Evolutionary conservation across 164 flowering plant genomes (phyloP), one percentile per base, ranked within the genome.

Genomic region (Houttuynia cordata): DNA sequence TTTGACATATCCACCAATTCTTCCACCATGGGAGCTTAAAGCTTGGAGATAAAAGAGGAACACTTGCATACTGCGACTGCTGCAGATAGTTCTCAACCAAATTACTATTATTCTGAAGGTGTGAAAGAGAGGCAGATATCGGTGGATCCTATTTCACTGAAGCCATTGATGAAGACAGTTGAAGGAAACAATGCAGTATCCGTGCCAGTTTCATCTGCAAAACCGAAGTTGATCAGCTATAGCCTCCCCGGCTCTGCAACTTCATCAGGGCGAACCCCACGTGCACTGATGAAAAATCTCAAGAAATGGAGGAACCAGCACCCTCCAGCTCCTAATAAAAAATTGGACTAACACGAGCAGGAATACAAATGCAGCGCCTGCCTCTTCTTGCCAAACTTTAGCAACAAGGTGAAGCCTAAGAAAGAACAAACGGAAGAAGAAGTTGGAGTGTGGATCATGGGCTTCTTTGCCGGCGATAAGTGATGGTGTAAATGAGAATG

Each of bases 361-460:
- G 75, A 73, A 1, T 81, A 83, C 72, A 79, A 71, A 69, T 86
- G 92, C 34, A 73, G 88, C 0, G 80, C 86, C 0, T 83, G 92
- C 75, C 56, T 86, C 73, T 82, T 74, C 77, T 62, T 82, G 17
- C 88, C 87, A 3, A 79, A 78, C 8, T 80, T 83, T 57, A 24
- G 56, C 5, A 75, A 79, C 14, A 82, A 73, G 66, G 83, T 68
- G 21, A 74, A 68, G 61, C 41, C 78, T 39, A 66, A 64, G 56
- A 78, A 65, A 62, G 70, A 62, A 10, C 62, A 51, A 8, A 51
- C 25, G 58, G 70, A 64, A 39, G 59, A 85, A 83, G 71, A 85
- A 77, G 64, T 85, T 83, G 19, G 91, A 85, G 57, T 85, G 91
- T 45, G 91, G 81, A 7, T 85, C 87, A 0, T 83, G 87, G 91